Evolutionary conservation across 2,329 filamentous ascomycete species (phyloP).

Genomic region (Aspergillus floridensis): DNA sequence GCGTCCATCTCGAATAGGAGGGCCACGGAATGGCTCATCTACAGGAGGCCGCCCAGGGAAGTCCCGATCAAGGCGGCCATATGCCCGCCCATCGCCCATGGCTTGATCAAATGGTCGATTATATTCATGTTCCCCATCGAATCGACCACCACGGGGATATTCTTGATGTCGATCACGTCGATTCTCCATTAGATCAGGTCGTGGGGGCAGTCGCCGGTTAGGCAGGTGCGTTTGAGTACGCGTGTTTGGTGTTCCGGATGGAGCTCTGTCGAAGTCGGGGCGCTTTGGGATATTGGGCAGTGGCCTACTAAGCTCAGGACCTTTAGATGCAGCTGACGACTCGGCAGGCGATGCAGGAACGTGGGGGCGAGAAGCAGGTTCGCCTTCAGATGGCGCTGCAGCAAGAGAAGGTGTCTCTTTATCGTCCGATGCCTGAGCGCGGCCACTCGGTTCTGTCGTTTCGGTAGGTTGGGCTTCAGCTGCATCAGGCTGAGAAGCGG

Average conservation of each 20-base stretch:
- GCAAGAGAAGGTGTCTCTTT: constrained; percentile 8
- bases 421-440: constrained; percentile 13
- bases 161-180: constrained; percentile 41
- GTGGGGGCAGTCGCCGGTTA: constrained; percentile 38
- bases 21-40: constrained; percentile 42
- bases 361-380: constrained; percentile 16
- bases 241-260: constrained; percentile 23
- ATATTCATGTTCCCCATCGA: constrained; percentile 38
- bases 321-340: constrained; percentile 28
- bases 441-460: constrained; percentile 2
- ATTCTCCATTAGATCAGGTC: constrained; percentile 40
- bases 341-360: constrained; percentile 19
- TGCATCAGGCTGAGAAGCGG: constrained; percentile 11
- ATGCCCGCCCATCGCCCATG: constrained; percentile 31
- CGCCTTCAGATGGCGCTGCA: constrained; percentile 15
- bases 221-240: constrained; percentile 39
- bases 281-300: constrained; percentile 37
- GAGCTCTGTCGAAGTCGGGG: constrained; percentile 37
- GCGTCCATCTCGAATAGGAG: constrained; percentile 35
- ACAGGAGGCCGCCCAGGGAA: constrained; percentile 30
- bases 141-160: constrained; percentile 35
- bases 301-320: constrained; percentile 28
- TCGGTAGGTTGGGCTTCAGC: constrained; percentile 11
- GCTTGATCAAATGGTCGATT: constrained; percentile 37
- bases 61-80: constrained; percentile 40